These are phyloP conservation scores for Candida tallmaniae DNA, from an alignment of 805 yeast species.

Conservation along the genomic window DNA sequence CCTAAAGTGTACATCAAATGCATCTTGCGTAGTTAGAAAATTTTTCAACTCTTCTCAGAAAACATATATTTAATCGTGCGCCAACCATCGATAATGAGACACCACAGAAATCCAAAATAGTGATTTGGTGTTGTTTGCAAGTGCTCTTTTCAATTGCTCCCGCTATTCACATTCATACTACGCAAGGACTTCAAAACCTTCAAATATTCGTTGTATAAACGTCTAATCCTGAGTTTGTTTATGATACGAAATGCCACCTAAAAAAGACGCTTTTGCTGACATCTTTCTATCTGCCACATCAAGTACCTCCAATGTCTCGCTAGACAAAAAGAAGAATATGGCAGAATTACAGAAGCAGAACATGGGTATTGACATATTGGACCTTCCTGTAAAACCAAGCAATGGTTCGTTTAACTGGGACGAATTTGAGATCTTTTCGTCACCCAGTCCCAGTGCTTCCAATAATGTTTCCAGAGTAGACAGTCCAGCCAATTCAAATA, in stretches of 20 bases:
- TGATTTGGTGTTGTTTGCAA: no score
- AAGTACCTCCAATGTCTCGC: constrained; percentile 7
- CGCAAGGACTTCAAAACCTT: no score
- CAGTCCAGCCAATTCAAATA: neutral
- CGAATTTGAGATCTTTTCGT: constrained; percentile 9
- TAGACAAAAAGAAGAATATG: constrained; percentile 7
- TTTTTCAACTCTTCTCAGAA: neutral
- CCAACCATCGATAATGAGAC: no score
- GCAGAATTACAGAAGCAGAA: constrained; percentile 9
- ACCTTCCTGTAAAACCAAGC: no score
- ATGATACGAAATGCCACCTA: constrained; percentile 38
- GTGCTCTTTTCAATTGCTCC: no score
- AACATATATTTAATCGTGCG: no score
- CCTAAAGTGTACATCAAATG: constrained; percentile 98
- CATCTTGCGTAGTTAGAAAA: constrained; percentile 57
- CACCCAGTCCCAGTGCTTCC: constrained; percentile 1
- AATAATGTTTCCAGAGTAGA: neutral
- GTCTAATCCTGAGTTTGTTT: no score
- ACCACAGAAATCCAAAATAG: no score
- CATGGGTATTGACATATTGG: no score
- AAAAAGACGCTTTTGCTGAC: constrained; percentile 44
- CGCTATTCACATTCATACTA: no score
- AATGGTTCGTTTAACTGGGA: constrained; percentile 6
- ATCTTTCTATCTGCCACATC: constrained; percentile 31
- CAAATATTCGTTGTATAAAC: no score